Percentiles rank a stretch among this genome's conserved stretches.
Conservation (phyloP, 2,329 filamentous ascomycete genomes). For the Fusarium miscanthi region DNA sequence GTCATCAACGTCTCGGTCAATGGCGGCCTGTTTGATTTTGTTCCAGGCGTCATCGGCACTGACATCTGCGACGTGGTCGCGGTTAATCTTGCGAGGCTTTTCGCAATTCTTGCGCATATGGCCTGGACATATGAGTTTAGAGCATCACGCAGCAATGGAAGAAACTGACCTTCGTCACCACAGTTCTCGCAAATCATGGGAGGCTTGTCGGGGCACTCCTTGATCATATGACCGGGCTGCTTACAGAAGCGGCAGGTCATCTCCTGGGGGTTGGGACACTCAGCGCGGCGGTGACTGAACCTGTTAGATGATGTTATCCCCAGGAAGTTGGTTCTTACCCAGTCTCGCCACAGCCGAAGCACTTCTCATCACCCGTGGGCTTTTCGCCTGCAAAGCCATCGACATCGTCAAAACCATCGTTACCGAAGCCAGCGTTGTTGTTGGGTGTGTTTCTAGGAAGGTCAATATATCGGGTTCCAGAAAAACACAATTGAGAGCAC, state of each 20-base stretch:
- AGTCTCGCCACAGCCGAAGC: constrained; percentile 52
- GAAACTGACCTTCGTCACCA: constrained; percentile 63
- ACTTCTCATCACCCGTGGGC: constrained; percentile 36
- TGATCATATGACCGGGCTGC: constrained; percentile 63
- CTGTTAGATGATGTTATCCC: not conserved
- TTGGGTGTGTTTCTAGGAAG: constrained; percentile 4
- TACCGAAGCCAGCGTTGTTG: constrained; percentile 3
- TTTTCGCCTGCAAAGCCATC: constrained; percentile 8
- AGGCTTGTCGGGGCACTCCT: constrained; percentile 71
- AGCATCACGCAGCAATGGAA: not conserved
- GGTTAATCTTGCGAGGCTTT: constrained; percentile 68
- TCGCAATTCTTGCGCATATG: constrained; percentile 68
- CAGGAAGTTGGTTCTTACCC: constrained; percentile 44
- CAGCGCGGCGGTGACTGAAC: constrained; percentile 48
- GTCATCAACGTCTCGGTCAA: constrained; percentile 69
- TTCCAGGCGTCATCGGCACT: constrained; percentile 68
- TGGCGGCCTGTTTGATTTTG: constrained; percentile 63
- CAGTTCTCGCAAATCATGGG: constrained; percentile 71
- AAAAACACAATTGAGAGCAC: not conserved
- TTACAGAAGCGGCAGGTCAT: constrained; percentile 59
- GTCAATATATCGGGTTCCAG: not conserved
- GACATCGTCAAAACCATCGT: constrained; percentile 4
- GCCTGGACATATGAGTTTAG: constrained; percentile 53
- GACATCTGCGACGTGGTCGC: constrained; percentile 60
- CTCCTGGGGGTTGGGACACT: constrained; percentile 50